phyloP scores from a whole-genome alignment of 306 rosid species.

The Vachellia pachyceras region DNA sequence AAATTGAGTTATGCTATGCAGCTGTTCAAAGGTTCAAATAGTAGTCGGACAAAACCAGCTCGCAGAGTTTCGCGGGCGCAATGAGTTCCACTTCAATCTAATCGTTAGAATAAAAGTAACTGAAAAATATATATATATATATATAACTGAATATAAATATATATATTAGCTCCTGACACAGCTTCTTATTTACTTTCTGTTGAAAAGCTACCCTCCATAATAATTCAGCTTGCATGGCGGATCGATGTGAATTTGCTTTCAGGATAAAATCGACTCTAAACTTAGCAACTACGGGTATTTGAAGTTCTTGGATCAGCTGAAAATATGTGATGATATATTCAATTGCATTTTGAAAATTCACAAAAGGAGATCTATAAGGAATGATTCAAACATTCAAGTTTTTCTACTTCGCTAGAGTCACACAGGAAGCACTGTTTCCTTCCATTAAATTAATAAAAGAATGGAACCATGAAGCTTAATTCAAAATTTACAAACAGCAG shows the following conservation, averaged over 20 bases:
- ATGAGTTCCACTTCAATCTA: background rate
- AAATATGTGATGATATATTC: background rate
- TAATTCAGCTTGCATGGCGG: background rate
- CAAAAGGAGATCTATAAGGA: background rate
- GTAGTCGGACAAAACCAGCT: constrained; percentile 9
- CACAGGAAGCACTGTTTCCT: background rate
- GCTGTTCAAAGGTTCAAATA: constrained; percentile 23
- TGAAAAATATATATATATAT: background rate
- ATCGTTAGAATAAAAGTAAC: background rate
- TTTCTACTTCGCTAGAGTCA: background rate
- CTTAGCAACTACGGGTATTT: background rate
- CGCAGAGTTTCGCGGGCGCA: background rate
- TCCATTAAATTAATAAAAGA: background rate
- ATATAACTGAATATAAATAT: no score
- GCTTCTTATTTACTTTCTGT: background rate
- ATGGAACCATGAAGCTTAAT: background rate
- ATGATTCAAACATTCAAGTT: background rate
- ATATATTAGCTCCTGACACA: background rate
- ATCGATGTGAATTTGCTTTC: background rate
- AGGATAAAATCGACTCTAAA: background rate
- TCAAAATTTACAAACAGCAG: background rate
- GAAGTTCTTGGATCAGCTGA: background rate
- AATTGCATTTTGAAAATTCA: background rate
- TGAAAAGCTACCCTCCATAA: background rate
- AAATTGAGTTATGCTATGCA: background rate